Evolutionary conservation across 768 basidiomycete genomes (phyloP), one percentile per base, ranked within the genome.

Genomic region (Mycena indigotica): DNA sequence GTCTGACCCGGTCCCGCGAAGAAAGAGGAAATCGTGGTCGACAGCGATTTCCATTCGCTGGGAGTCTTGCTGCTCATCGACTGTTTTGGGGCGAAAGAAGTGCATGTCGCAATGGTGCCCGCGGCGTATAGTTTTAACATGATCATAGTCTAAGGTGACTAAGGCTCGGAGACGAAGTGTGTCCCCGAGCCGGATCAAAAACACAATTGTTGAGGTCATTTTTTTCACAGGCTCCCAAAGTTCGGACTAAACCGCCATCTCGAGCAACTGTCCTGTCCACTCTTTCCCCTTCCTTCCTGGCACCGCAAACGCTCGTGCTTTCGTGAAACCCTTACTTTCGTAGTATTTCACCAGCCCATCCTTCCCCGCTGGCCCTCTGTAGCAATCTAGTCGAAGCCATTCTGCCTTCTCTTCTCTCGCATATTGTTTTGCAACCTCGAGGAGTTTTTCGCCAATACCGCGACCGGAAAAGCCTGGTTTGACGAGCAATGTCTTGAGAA

Each of bases 1-100:
- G 62, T 96, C 93, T 60, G 80, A 81, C 25, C 93, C 92, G 3
- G 85, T 85, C 44, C 94, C 93, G 56, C 85, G 82, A 67, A 98
- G 82, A 51, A 81, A 77, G 57, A 97, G 74, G 63, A 76, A 79
- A 32, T 90, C 88, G 5, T 80, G 76, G 69, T 89, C 85, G 53
- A 97, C 82, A 53, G 84, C 65, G 65, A 98, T 90, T 63, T 95
- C 89, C 62, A 98, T 44, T 17, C 53, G 60, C 28, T 51, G 56
- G 21, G 40, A 30, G 25, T 63, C 57, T 15, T 56, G 53, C 19
- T 5, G 4, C 23, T 35, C 46, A 23, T 54, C 28, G 29, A 41
- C 12, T 48, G 15, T 8, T 38, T 55, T 57, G 8, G 48, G 39
- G 21, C 50, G 44, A 38, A 63, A 59, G 57, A 63, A 58, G 25